Base-by-base conservation (phyloP, 2,329 filamentous ascomycete genomes). In the Colletotrichum chrysophilum region DNA sequence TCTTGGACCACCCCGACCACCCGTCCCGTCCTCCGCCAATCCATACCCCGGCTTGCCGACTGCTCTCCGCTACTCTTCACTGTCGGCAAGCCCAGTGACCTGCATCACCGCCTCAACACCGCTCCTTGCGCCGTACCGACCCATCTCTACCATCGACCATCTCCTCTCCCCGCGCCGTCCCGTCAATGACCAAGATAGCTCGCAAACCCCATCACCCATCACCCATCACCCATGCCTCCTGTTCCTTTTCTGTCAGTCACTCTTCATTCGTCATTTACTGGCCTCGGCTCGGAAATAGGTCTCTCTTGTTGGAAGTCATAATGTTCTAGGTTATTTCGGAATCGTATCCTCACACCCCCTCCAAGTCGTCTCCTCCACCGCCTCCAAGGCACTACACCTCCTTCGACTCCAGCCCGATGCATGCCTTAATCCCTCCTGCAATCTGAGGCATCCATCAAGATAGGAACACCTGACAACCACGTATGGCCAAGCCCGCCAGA, bases 41-140 rank as follows among this genome's bases (percentile, higher is more conserved):
- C 21, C 38, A 21, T 32, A 69, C 52, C 74, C 74, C 64, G 71
- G 55, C 55, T 24, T 52, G 10, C 43, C 43, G 43, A 24, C 43
- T 36, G 74, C 48, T n/a, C 70, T 65, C 70, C 64, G 64, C 74
- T 48, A 30, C 18, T 76, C 74, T 76, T 76, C 74, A 76, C 36
- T 36, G 64, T 69, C 70, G 70, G 58, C 70, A 69, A 74, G 70
- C 70, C 70, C 74, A 76, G 64, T 76, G 74, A 76, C 65, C 32
- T 76, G 74, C 74, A 74, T 76, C 74, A 74, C 74, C 74, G 74
- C 70, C 74, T 76, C 70, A 76, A 76, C 74, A 76, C 74, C 70
- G 74, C 74, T 76, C 58, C 70, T 76, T 68, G 64, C 65, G 64
- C 69, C 58, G 34, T 73, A 56, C 34, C 43, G 43, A 13, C 43